phyloP scores from a whole-genome alignment of 305 asterid genomes.

The Vinca major region DNA sequence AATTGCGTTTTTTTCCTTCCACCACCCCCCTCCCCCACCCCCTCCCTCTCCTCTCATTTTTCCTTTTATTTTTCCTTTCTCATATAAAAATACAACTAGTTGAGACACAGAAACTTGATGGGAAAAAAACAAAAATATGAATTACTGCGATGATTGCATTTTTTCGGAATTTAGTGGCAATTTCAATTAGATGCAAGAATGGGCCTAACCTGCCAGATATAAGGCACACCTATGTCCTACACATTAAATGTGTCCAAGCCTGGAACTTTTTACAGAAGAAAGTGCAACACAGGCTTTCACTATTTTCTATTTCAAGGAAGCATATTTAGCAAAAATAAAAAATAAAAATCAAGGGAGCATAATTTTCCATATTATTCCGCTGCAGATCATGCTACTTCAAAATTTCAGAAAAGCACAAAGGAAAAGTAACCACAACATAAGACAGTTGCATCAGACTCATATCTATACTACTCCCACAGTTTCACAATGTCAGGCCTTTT shows the following conservation, averaged over 20 bases:
- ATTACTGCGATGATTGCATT: background rate
- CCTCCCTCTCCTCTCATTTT: background rate
- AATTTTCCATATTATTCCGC: background rate
- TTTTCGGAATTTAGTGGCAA: background rate
- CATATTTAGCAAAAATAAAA: too few species aligned
- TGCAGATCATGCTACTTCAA: background rate
- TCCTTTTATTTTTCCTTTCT: background rate
- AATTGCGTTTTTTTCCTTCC: background rate
- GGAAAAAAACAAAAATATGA: background rate
- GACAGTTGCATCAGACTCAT: background rate
- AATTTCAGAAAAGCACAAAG: background rate
- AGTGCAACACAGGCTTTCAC: background rate
- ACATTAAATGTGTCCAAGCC: background rate
- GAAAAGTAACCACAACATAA: background rate
- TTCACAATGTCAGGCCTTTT: too few species aligned
- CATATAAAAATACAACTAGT: too few species aligned
- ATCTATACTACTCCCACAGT: background rate
- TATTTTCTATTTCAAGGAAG: background rate
- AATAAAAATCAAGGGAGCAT: background rate
- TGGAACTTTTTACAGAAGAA: background rate
- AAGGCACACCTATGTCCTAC: background rate
- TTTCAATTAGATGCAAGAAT: background rate
- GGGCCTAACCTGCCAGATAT: background rate
- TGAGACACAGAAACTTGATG: too few species aligned
- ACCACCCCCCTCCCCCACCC: background rate